Base-by-base conservation (phyloP, 306 rosid genomes). In the Pueraria montana region DNA sequence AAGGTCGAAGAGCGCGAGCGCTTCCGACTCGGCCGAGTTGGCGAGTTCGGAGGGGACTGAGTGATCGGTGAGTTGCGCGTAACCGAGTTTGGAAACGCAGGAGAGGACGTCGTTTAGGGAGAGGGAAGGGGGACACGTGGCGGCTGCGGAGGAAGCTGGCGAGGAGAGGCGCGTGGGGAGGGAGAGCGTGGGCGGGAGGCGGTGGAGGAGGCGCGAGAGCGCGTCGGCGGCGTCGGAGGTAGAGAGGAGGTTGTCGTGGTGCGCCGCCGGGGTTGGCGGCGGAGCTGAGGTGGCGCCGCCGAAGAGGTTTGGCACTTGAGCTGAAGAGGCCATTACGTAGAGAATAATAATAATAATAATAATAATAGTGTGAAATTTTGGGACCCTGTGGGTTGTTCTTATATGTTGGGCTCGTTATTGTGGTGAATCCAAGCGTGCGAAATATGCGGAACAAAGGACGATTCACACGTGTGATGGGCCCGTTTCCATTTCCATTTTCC, bases 241-340 rank as follows among this genome's bases (percentile, higher is more conserved):
- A 43, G 91, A 68, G 8, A 87, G 21, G 78, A 76, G 86, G 63
- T 72, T 73, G 83, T 36, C 73, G 10, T 86, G 69, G 74, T 87
- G 84, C 0, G 90, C 23, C 0, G 97, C 87, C 0, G 98, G 98
- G 0, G 97, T 95, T 9, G 98, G 98, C 26, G 97, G 97, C 0
- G 98, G 97, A 9, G 98, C 97, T 45, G 97, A 87, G 78, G 97
- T 90, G 90, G 97, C 86, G 70, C 91, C 92, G 70, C 87, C 86
- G 77, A 80, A 79, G 81, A 90, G 72, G 79, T 72, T 87, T 50
- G 88, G 72, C 8, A 72, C 80, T 76, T 84, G 89, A 43, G 94
- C 27, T 38, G 94, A 89, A 79, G 93, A 89, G 18, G 92, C 89
- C 98, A 89, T 92, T 34, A 76, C 80, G 72, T 13, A 11, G 26